phyloP scores from a whole-genome alignment of 495 filamentous ascomycete genomes.

The Aspergillus wentii region DNA sequence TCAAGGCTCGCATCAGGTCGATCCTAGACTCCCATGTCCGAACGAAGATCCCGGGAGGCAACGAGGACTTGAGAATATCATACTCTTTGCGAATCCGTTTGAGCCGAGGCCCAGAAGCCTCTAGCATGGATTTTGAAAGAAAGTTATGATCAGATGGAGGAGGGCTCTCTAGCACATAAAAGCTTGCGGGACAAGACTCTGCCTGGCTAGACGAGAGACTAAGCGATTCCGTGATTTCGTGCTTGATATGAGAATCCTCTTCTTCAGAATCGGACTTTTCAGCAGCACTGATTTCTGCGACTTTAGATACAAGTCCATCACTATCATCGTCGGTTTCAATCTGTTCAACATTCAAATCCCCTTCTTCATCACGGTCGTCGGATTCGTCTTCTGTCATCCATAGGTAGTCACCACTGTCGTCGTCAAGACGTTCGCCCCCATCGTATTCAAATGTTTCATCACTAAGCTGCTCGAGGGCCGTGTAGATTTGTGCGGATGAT shows the following conservation, averaged over 20 bases:
- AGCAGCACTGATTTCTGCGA: slow-evolving; percentile 4
- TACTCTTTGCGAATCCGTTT: slow-evolving; percentile 53
- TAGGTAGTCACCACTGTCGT: slow-evolving; percentile 25
- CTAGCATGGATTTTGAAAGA: slow-evolving; percentile 10
- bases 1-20: slow-evolving; percentile 53
- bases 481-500: no score
- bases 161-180: slow-evolving; percentile 37
- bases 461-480: no score
- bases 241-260: not conserved
- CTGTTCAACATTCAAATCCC: not conserved
- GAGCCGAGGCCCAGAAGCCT: slow-evolving; percentile 18
- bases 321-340: slow-evolving; percentile 1
- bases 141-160: slow-evolving; percentile 49
- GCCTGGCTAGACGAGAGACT: not conserved
- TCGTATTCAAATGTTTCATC: slow-evolving; percentile 31
- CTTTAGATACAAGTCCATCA: slow-evolving; percentile 14
- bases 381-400: slow-evolving; percentile 23
- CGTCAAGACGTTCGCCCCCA: slow-evolving; percentile 28
- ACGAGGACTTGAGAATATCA: slow-evolving; percentile 47
- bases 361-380: slow-evolving; percentile 1
- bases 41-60: slow-evolving; percentile 53
- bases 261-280: not conserved
- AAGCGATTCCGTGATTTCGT: not conserved
- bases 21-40: slow-evolving; percentile 55
- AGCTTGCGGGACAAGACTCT: slow-evolving; percentile 25